A percentile compares a stretch with the other conserved stretches of the same genome.
Conservation (phyloP, 257 asterid genomes). For the Mitragyna speciosa region DNA sequence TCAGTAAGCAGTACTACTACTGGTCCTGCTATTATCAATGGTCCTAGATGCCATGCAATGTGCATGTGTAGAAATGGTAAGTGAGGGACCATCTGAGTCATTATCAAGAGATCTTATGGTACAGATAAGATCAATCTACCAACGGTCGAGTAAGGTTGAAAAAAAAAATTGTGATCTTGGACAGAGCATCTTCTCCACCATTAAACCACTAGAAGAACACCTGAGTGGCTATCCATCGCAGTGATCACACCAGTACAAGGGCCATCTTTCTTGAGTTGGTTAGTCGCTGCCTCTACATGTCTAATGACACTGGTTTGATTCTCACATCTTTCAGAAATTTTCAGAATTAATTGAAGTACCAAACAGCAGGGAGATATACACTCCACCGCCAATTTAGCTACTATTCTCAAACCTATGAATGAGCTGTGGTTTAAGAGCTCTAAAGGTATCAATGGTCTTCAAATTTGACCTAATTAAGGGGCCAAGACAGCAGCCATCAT, state of each 20-base stretch:
- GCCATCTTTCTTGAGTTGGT: too few species aligned
- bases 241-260: background rate
- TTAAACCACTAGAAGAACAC: background rate
- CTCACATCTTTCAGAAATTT: background rate
- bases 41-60: slow-evolving; percentile 32
- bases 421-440: background rate
- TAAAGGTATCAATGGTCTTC: background rate
- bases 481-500: background rate
- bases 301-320: background rate
- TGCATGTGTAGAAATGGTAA: slow-evolving; percentile 23
- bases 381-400: background rate
- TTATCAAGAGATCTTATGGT: slow-evolving; percentile 9
- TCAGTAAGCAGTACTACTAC: background rate
- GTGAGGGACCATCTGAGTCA: slow-evolving; percentile 26
- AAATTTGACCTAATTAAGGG: background rate
- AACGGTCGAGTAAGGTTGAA: background rate
- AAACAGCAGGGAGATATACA: background rate
- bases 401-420: background rate
- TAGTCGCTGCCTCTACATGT: background rate
- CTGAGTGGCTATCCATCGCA: background rate
- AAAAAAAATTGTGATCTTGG: background rate
- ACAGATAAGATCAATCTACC: background rate
- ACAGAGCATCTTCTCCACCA: slow-evolving; percentile 3
- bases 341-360: background rate
- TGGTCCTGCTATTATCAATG: slow-evolving; percentile 22